phyloP scores from a whole-genome alignment of 2,329 filamentous ascomycete species.

The Dactylellina drechsleri region DNA sequence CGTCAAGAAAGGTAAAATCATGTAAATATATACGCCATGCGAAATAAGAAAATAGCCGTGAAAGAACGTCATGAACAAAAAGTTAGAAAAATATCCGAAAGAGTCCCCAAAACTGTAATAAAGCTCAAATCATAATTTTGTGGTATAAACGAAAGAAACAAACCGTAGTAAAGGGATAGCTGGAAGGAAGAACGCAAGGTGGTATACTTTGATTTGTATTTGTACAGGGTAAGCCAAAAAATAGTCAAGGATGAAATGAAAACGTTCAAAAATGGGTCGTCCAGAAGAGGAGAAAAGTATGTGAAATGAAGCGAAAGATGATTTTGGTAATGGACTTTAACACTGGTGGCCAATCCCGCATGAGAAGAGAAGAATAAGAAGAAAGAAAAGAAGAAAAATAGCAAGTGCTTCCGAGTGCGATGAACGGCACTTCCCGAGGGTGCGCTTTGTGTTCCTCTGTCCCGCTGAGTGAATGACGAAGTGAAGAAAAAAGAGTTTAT shows the following conservation, averaged over 20 bases:
- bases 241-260: neutral
- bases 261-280: constrained; percentile 16
- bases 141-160: constrained; percentile 54
- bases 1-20: neutral
- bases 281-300: constrained; percentile 13
- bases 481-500: constrained; percentile 29
- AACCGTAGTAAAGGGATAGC: constrained; percentile 40
- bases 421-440: constrained; percentile 7
- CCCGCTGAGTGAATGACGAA: constrained; percentile 38
- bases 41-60: no score
- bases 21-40: no score
- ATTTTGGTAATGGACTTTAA: constrained; percentile 16
- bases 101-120: constrained; percentile 26
- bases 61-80: constrained; percentile 42
- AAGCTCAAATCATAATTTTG: constrained; percentile 44
- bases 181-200: constrained; percentile 38
- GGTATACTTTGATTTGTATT: constrained; percentile 53
- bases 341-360: constrained; percentile 21
- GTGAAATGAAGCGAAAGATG: constrained; percentile 17
- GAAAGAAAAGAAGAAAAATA: constrained; percentile 19
- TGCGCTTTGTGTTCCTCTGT: constrained; percentile 9
- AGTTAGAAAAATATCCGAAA: constrained; percentile 15
- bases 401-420: constrained; percentile 28
- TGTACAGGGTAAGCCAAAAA: constrained; percentile 44
- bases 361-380: constrained; percentile 24